Evolutionary conservation across 2,329 filamentous ascomycete genomes (phyloP), one percentile per base, ranked within the genome.

Genomic region (Ceratocystis papillata): DNA sequence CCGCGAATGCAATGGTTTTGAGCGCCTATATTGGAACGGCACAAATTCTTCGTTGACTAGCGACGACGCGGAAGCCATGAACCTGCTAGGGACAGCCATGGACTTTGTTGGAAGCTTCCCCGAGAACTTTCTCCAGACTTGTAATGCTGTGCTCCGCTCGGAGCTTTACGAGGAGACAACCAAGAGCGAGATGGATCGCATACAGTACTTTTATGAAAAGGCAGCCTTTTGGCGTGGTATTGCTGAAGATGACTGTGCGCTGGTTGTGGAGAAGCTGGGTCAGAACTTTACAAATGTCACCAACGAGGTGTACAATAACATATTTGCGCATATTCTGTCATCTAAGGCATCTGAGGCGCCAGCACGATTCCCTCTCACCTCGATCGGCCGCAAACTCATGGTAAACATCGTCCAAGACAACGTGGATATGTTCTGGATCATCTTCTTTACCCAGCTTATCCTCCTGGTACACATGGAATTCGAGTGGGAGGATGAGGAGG

Each of bases 401-500:
- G 83, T 96, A 10, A 86, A 86, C 68, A 87, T 90, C 5, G 85
- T 89, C 0, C 88, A 93, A 72, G 91, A 97, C 72, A 87, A 83
- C 12, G 82, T 94, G 5, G 81, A 87, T 63, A 76, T 89, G 41
- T 87, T 88, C 68, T 86, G 86, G 76, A 84, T 84, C 68, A 79
- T 94, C 7, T 84, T 95, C 63, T 85, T 95, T 69, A 90, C 93
- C 72, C 83, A 97, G 67, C 78, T 97, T 1, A 81, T 94, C 2
- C 80, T 99, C 5, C 80, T 96, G 17, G 82, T 94, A 8, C 91
- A 96, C 74, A 87, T 97, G 80, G 88, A 94, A 73, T 87, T 86
- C 48, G 90, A 94, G 72, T 83, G 89, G 64, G 88, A 92, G 67
- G 83, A 86, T 69, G 85, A 87, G 53, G 85, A 90, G 50, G 83